These are phyloP conservation scores for Graphiopsis chlorocephala DNA, from an alignment of 2,329 filamentous ascomycete genomes.

Conservation along the genomic window DNA sequence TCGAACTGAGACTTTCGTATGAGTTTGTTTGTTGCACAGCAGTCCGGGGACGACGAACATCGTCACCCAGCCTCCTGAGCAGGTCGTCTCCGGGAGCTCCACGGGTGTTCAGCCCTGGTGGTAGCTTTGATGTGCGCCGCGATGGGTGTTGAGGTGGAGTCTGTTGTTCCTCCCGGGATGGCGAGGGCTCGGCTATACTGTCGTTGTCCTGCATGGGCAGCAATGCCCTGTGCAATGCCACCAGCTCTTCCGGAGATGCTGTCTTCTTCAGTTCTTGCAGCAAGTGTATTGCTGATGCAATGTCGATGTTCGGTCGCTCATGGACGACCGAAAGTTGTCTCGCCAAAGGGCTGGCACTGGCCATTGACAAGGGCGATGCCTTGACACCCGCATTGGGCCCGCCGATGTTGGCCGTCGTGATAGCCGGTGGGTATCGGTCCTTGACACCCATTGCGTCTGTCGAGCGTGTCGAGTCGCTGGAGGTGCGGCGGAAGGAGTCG, in stretches of 20 bases:
- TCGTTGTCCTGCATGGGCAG: conserved; percentile 26
- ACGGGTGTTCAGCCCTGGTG: conserved; percentile 27
- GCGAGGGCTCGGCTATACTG: background rate
- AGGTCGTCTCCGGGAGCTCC: conserved; percentile 28
- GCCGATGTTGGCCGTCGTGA: conserved; percentile 13
- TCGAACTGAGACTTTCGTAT: background rate
- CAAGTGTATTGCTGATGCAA: conserved; percentile 45
- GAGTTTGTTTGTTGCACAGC: background rate
- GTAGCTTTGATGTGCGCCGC: conserved; percentile 18
- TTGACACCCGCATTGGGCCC: conserved; percentile 17
- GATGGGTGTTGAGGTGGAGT: conserved; percentile 1
- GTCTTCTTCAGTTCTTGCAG: conserved; percentile 49
- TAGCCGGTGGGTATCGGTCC: conserved; percentile 13
- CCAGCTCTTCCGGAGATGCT: conserved; percentile 48
- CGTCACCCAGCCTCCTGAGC: conserved; percentile 28
- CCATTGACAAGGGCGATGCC: conserved; percentile 20
- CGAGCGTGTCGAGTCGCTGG: conserved; percentile 4
- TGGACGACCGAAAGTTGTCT: conserved; percentile 31
- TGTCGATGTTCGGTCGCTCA: conserved; percentile 36
- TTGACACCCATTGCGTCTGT: conserved; percentile 17
- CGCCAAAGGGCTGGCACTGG: conserved; percentile 18
- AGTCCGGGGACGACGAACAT: conserved; percentile 1
- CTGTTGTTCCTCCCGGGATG: background rate
- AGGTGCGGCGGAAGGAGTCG: conserved; percentile 8
- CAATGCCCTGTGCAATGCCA: conserved; percentile 39